phyloP scores from a whole-genome alignment of 1,284 basidiomycete species.

The Trichosporon sp. region DNA sequence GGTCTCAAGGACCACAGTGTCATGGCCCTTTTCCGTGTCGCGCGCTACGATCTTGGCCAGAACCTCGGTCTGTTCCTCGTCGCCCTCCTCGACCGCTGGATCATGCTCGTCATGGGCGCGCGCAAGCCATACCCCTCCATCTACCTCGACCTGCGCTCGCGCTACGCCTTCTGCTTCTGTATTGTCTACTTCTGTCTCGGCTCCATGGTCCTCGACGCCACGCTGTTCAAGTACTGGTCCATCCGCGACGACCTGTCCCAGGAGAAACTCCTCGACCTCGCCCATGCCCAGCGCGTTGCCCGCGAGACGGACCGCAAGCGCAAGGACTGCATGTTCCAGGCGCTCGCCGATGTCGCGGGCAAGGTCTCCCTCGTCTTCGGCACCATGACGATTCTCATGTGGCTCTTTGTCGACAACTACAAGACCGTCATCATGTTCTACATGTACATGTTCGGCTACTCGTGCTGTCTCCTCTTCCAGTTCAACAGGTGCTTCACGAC shows the following conservation, averaged over 20 bases:
- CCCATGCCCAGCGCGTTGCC: constrained; percentile 23
- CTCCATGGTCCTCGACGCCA: constrained; percentile 26
- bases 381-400: constrained; percentile 23
- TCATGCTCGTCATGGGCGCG: constrained; percentile 25
- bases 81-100: constrained; percentile 30
- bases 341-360: constrained; percentile 19
- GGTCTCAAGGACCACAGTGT: constrained; percentile 30
- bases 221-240: constrained; percentile 28
- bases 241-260: constrained; percentile 26
- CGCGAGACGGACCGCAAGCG: constrained; percentile 12
- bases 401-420: constrained; percentile 24
- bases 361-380: constrained; percentile 26
- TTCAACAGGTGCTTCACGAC: constrained; percentile 30
- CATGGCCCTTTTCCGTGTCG: constrained; percentile 24
- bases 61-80: constrained; percentile 28
- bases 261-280: constrained; percentile 24
- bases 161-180: constrained; percentile 31
- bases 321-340: constrained; percentile 17
- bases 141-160: constrained; percentile 23
- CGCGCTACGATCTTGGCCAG: constrained; percentile 24
- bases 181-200: constrained; percentile 28
- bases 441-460: constrained; percentile 27
- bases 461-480: constrained; percentile 27
- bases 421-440: constrained; percentile 27
- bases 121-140: constrained; percentile 23